Base-by-base conservation (phyloP, 352 stramenopile species). In the Salisapilia sapeloensis region DNA sequence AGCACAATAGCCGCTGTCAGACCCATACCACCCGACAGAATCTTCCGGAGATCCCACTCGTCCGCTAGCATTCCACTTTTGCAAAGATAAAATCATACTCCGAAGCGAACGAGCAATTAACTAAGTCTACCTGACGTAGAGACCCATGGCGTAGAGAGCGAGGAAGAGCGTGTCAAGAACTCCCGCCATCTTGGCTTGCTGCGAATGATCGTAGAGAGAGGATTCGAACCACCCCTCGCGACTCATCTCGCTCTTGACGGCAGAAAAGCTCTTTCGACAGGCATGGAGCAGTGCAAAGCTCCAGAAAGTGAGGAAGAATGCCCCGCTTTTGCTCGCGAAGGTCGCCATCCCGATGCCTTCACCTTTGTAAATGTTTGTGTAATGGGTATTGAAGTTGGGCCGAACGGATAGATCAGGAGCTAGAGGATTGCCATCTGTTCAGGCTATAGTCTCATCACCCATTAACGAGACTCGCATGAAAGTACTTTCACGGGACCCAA, bases 141-240 rank as follows among this genome's bases (percentile, higher is more conserved):
- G 47, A 9, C 71, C 71, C 3, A 65, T 33, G 6, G 67, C 71
- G 37, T 86, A 84, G 32, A 72, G 81, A 4, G 28, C 60, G 64
- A 86, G 81, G 44, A 86, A 86, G 16, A 86, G 56, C 31, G 71
- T 86, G 38, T 86, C 67, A 13, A 86, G 51, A 13, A 83, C 53
- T 2, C 71, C 71, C 36, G 77, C 82, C 71, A 86, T 84, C 44
- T 84, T 44, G 12, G 52, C 65, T 49, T 86, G 71, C 39, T 82
- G 52, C 19, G 74, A 59, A 14, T 42, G 41, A 6, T 48, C 21
- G 47, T 79, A 83, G 8, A 80, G 12, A 10, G 45, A 29, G 23
- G 71, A 83, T 29, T 65, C 60, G 33, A 86, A 77, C 67, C 67
- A 86, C 48, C 77, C 53, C 40, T 84, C 67, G 40, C 52, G 56